Evolutionary conservation across 1,284 basidiomycete species (phyloP).

Genomic region (Sparassis latifolia): DNA sequence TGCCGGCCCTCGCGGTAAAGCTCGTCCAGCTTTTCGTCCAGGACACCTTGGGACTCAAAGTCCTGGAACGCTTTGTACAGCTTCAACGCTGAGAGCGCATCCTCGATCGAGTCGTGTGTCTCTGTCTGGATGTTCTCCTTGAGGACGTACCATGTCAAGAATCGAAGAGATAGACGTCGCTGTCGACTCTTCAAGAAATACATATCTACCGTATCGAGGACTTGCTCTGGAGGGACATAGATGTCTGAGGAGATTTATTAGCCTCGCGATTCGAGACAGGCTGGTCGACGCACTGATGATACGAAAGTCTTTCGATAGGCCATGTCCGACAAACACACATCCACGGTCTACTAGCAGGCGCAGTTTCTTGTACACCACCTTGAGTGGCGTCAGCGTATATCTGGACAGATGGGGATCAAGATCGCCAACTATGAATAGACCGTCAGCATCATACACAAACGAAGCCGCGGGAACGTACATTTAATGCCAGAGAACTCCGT

Average conservation of each 20-base stretch:
- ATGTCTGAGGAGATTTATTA: conserved; percentile 57
- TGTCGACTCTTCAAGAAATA: conserved; percentile 82
- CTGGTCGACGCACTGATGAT: conserved; percentile 78
- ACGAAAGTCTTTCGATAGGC: conserved; percentile 98
- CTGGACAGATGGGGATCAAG: conserved; percentile 80
- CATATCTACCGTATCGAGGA: conserved; percentile 95
- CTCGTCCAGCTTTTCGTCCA: conserved; percentile 87
- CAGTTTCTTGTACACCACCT: conserved; percentile 98
- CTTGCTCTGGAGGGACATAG: conserved; percentile 90
- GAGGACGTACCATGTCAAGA: conserved; percentile 91
- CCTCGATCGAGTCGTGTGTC: conserved; percentile 95
- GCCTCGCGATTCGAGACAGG: not conserved
- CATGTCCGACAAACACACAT: conserved; percentile 97
- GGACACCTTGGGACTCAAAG: conserved; percentile 71
- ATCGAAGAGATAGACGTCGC: conserved; percentile 87
- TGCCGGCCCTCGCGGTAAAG: conserved; percentile 68
- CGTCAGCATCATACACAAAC: not conserved
- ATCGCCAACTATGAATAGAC: conserved; percentile 66
- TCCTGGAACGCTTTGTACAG: conserved; percentile 82
- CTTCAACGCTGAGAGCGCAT: conserved; percentile 83
- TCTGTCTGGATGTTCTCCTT: conserved; percentile 90
- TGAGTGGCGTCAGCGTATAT: conserved; percentile 90
- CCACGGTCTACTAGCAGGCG: conserved; percentile 89
- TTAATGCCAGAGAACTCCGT: conserved; percentile 96
- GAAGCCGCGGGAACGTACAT: conserved; percentile 44